Evolutionary conservation across 345 rosid species (phyloP), one percentile per base, ranked within the genome.

Genomic region (Schrenkiella parvula): DNA sequence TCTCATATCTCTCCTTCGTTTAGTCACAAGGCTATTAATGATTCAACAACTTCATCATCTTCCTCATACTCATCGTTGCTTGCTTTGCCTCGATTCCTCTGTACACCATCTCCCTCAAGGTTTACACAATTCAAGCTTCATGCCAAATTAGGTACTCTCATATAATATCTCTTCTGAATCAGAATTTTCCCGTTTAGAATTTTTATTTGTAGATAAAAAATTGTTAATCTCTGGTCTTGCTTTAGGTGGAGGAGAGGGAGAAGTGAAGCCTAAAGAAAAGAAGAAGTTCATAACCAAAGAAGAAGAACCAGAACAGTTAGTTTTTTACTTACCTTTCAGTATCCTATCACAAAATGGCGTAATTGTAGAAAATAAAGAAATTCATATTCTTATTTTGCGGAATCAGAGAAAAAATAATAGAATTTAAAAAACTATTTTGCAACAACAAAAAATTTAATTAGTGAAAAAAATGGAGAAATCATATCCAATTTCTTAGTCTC

Each of bases 231-330:
- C 25, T 72, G 72, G 50, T 54, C 50, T 41, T 78, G 54, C 2
- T 31, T 19, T 51, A 72, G 96, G 91, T 58, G 92, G 84, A 82
- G 84, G 82, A 69, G 89, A 86, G 60, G 95, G 85, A 75, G 93
- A 89, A 66, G 43, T 82, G 43, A 86, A 90, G 83, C 84, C 89
- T 15, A 89, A 82, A 69, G 95, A 70, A 32, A 89, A 88, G 83
- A 90, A 77, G 84, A 93, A 89, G 64, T 91, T 91, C 75, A 88
- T 91, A 19, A 91, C 96, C 58, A 91, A 69, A 86, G 97, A 95
- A 19, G 80, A 95, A 84, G 96, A 91, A 70, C 99, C 97, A 62
- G 80, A 89, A 68, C 87, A 91, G 96, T 89, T 55, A 54, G 71
- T 76, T 48, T 76, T 56, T 54, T 41, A 31, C 15, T 28, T 61